Evolutionary conservation across 331 rosid genomes (phyloP).

Genomic region (Malus hybrid): DNA sequence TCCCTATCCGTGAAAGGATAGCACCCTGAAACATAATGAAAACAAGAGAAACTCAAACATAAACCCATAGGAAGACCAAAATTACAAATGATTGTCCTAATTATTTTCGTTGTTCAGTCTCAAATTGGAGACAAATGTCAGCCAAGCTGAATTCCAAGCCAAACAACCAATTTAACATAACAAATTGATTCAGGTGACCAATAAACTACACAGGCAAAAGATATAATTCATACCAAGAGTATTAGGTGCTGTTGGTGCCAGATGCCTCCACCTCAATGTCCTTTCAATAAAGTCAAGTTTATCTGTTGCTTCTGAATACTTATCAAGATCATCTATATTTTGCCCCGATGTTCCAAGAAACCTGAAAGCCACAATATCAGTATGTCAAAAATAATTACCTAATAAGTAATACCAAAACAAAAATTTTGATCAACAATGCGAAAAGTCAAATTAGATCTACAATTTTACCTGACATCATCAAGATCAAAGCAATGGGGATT

Average conservation of each 20-base stretch:
- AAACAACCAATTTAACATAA: background rate
- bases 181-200: background rate
- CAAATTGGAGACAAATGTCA: constrained; percentile 1
- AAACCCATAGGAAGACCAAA: background rate
- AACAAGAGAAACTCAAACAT: background rate
- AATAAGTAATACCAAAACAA: background rate
- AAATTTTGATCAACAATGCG: background rate
- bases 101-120: background rate
- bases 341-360: constrained; percentile 95
- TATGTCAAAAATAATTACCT: constrained; percentile 1
- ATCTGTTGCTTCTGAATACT: constrained; percentile 71
- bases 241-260: constrained; percentile 96
- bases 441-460: background rate
- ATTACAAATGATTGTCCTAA: background rate
- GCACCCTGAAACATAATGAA: constrained; percentile 57
- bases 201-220: constrained; percentile 13
- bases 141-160: constrained; percentile 5
- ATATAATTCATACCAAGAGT: constrained; percentile 62
- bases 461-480: constrained; percentile 60
- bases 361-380: constrained; percentile 35
- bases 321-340: constrained; percentile 82
- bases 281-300: constrained; percentile 89
- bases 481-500: constrained; percentile 90
- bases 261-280: constrained; percentile 89
- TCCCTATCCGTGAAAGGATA: constrained; percentile 85